These are phyloP conservation scores for Truncatella angustata DNA, from an alignment of 2,329 filamentous ascomycete genomes.

Conservation along the genomic window DNA sequence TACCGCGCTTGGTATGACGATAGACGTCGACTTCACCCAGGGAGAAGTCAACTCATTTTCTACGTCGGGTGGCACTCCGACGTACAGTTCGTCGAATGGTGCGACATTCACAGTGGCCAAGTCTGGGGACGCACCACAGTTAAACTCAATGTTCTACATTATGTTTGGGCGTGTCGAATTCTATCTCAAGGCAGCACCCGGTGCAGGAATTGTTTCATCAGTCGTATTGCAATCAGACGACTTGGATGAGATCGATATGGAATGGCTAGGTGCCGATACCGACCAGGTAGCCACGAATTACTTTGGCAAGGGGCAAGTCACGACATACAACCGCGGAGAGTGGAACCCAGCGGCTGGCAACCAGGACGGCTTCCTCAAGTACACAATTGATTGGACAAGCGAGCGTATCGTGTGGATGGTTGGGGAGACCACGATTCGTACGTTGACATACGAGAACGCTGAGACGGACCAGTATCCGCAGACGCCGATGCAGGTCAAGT, in stretches of 20 bases:
- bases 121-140: slow-evolving; percentile 80
- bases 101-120: slow-evolving; percentile 76
- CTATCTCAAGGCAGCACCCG: slow-evolving; percentile 80
- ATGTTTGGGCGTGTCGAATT: slow-evolving; percentile 96
- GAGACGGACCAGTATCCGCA: slow-evolving; percentile 81
- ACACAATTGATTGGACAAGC: slow-evolving; percentile 88
- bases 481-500: slow-evolving; percentile 90
- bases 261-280: slow-evolving; percentile 82
- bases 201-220: slow-evolving; percentile 89
- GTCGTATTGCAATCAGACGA: slow-evolving; percentile 87
- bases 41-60: slow-evolving; percentile 78
- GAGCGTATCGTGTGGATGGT: slow-evolving; percentile 85
- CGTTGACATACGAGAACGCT: slow-evolving; percentile 68
- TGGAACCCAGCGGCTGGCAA: slow-evolving; percentile 71
- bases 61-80: slow-evolving; percentile 62
- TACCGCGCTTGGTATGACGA: slow-evolving; percentile 78
- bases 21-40: slow-evolving; percentile 78
- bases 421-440: slow-evolving; percentile 73
- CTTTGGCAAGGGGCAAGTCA: slow-evolving; percentile 88
- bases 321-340: slow-evolving; percentile 81
- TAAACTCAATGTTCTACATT: slow-evolving; percentile 93
- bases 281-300: slow-evolving; percentile 92
- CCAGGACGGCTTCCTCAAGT: slow-evolving; percentile 77
- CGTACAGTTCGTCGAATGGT: slow-evolving; percentile 69
- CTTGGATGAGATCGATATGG: slow-evolving; percentile 95